Conservation (phyloP, 164 flowering plant species). For the Tetracentron sinense region DNA sequence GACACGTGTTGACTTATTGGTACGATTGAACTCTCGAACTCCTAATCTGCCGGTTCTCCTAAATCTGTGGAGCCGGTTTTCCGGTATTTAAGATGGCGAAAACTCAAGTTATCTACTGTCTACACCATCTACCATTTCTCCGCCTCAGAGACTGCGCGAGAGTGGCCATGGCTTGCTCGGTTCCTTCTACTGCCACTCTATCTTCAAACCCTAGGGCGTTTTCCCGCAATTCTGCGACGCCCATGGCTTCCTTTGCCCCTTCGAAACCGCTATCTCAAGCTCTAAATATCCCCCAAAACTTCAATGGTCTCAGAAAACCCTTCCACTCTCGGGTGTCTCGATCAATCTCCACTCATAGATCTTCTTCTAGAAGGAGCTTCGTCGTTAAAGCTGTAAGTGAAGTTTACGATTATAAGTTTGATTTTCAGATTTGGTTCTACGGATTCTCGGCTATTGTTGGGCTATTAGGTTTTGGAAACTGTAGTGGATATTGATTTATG, state of each 20-base stretch:
- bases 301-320: conserved; percentile 38
- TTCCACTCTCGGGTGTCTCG: conserved; percentile 27
- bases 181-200: conserved; percentile 33
- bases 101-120: conserved; percentile 7
- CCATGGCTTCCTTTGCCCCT: conserved; percentile 19
- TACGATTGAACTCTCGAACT: too few relatives aligned
- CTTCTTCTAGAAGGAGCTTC: conserved; percentile 40
- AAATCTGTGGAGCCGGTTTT: neutral
- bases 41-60: too few relatives aligned
- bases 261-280: conserved; percentile 27
- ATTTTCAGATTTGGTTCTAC: neutral
- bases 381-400: conserved; percentile 62
- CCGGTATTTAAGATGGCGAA: neutral
- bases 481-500: neutral
- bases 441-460: neutral
- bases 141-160: conserved; percentile 13
- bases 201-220: conserved; percentile 31
- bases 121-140: conserved; percentile 25
- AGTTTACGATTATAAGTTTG: neutral
- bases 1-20: too few relatives aligned
- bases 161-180: conserved; percentile 45
- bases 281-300: conserved; percentile 36
- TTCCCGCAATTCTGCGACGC: conserved; percentile 22
- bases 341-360: conserved; percentile 27
- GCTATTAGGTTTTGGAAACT: neutral